Evolutionary conservation across 352 stramenopile species (phyloP), one percentile per base, ranked within the genome.

Genomic region (Globisporangium nagaii): DNA sequence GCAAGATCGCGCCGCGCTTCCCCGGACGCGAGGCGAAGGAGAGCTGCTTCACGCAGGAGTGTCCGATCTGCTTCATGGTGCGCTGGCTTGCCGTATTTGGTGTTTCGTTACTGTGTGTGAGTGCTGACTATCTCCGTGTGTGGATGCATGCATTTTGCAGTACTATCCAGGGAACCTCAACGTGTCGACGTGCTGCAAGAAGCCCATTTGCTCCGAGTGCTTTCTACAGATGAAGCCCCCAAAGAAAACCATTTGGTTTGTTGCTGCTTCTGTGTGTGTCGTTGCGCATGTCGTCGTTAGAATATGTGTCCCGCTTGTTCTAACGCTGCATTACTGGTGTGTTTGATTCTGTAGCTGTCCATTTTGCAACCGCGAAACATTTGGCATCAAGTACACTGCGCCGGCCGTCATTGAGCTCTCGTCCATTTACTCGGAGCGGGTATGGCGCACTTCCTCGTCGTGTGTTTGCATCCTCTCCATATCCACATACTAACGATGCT

Each of bases 11-110:
- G 43, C 83, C 83, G 13, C 74, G 83, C 4, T 87, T 90, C 65
- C 71, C 63, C 1, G 83, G 83, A 11, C 70, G 72, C 27, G 83
- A 93, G 22, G 31, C 50, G 3, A 75, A 78, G 43, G 80, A 91
- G 39, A 76, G 66, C 45, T 71, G 51, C 36, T 90, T 87, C 63
- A 73, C 67, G 28, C 70, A 88, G 30, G 83, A 93, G 44, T 93
- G 83, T 47, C 83, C 83, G 35, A 93, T 93, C 54, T 93, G 83
- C 58, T 90, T 93, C 35, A 87, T 93, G 80, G 73, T 79, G 34
- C 34, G 43, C 36, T 1, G 13, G 25, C 22, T 22, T 25, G 8
- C 28, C 8, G 24, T 46, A 19, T 25, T 41, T 22, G 15, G 32
- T 36, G 13, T 17, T 25, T 37, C 17, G 1, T 43, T 47, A n/a